Evolutionary conservation across 2,329 filamentous ascomycete genomes (phyloP).

Genomic region (Coniochaeta ligniaria): DNA sequence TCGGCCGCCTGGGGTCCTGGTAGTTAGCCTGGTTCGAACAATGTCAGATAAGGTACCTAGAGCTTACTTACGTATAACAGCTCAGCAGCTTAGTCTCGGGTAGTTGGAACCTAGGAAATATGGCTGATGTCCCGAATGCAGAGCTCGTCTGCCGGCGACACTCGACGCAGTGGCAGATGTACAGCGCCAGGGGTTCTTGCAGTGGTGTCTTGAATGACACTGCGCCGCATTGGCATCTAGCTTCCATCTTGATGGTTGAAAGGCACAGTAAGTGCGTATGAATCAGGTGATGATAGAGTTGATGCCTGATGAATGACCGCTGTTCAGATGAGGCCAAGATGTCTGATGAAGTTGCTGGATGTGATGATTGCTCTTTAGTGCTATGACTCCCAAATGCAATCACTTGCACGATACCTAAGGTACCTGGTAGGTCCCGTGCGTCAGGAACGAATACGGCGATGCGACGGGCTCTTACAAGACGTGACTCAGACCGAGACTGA

Average conservation of each 20-base stretch:
- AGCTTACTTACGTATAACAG: slow-evolving; percentile 45
- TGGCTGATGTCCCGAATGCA: slow-evolving; percentile 62
- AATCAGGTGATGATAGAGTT: background rate
- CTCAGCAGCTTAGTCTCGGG: slow-evolving; percentile 40
- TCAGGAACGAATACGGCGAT: background rate
- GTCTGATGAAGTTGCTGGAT: no score
- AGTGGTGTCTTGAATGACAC: slow-evolving; percentile 57
- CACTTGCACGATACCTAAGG: background rate
- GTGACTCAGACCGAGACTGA: background rate
- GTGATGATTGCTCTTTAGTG: no score
- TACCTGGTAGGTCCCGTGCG: no score
- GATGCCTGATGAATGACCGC: no score
- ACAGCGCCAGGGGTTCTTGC: slow-evolving; percentile 53
- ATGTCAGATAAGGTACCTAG: background rate
- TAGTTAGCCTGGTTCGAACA: background rate
- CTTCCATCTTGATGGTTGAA: slow-evolving; percentile 38
- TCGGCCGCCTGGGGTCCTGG: slow-evolving; percentile 41
- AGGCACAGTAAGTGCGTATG: background rate
- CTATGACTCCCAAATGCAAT: background rate
- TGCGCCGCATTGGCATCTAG: slow-evolving; percentile 57
- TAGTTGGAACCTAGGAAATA: slow-evolving; percentile 59
- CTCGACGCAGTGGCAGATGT: slow-evolving; percentile 64
- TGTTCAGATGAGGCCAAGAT: no score
- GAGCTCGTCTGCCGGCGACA: slow-evolving; percentile 60
- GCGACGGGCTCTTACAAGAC: background rate